A percentile compares a stretch with the other conserved stretches of the same genome.
These are phyloP conservation scores for Talaromyces trachyspermus DNA, from an alignment of 495 filamentous ascomycete species.

Conservation along the genomic window DNA sequence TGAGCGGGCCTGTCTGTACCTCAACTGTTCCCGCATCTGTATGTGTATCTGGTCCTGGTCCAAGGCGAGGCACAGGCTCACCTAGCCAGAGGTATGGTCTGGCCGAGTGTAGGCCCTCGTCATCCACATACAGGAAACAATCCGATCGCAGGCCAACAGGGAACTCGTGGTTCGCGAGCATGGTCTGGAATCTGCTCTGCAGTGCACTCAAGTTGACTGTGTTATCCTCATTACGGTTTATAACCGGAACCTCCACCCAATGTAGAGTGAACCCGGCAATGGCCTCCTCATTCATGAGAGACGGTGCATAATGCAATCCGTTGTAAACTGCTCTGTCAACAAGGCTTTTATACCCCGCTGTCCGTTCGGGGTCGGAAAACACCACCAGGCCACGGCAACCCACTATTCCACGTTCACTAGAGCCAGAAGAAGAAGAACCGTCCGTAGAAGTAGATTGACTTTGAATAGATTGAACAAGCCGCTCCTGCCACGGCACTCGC, in stretches of 20 bases:
- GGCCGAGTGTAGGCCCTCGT: conserved; percentile 9
- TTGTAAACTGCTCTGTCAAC: conserved; percentile 10
- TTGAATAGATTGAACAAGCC: conserved; percentile 2
- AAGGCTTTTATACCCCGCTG: not conserved
- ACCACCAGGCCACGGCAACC: conserved; percentile 10
- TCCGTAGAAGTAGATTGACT: conserved; percentile 3
- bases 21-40: not conserved
- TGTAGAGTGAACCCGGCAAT: conserved; percentile 9
- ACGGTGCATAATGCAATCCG: conserved; percentile 6
- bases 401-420: not conserved
- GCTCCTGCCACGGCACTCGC: conserved; percentile 12
- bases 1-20: conserved; percentile 3
- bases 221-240: not conserved
- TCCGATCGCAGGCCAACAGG: conserved; percentile 10
- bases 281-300: conserved; percentile 7
- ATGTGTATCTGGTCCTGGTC: conserved; percentile 6
- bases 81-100: conserved; percentile 8
- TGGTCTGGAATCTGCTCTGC: conserved; percentile 4
- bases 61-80: conserved; percentile 10
- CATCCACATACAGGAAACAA: conserved; percentile 11
- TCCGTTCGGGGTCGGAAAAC: conserved; percentile 6
- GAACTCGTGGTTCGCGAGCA: conserved; percentile 3
- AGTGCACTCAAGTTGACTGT: conserved; percentile 5
- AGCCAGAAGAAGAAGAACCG: not conserved
- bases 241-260: conserved; percentile 6